These are phyloP conservation scores for Rubia yunnanensis DNA, from an alignment of 257 asterid species.

Conservation along the genomic window DNA sequence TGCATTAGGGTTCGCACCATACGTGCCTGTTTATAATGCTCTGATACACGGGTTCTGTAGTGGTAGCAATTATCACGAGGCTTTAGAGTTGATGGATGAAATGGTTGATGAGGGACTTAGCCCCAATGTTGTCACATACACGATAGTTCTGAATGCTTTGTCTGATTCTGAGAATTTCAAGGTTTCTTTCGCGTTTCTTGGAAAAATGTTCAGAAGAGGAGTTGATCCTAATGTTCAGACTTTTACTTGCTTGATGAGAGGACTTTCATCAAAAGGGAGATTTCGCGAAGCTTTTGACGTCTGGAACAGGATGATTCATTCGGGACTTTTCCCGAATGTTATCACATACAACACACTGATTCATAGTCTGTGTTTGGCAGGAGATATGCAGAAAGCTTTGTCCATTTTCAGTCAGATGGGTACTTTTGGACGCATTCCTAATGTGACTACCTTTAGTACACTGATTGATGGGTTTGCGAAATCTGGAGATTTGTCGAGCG, in stretches of 20 bases:
- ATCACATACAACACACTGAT: conserved; percentile 66
- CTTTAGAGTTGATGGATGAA: conserved; percentile 48
- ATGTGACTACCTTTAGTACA: conserved; percentile 46
- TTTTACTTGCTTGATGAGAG: conserved; percentile 73
- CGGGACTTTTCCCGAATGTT: conserved; percentile 53
- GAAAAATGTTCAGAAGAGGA: conserved; percentile 62
- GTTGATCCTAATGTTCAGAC: conserved; percentile 61
- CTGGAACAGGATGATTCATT: conserved; percentile 42
- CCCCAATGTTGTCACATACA: conserved; percentile 68
- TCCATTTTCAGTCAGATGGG: conserved; percentile 48
- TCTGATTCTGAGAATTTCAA: conserved; percentile 41
- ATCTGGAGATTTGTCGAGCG: conserved; percentile 44
- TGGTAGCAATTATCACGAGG: conserved; percentile 35
- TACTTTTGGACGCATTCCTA: conserved; percentile 40
- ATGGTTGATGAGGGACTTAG: conserved; percentile 39
- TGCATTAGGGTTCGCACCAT: conserved; percentile 31
- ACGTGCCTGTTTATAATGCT: conserved; percentile 60
- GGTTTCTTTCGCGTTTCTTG: conserved; percentile 51
- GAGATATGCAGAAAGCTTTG: conserved; percentile 42
- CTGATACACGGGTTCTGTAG: conserved; percentile 59
- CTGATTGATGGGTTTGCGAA: conserved; percentile 70
- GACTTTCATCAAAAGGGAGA: conserved; percentile 41
- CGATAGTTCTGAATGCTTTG: conserved; percentile 41
- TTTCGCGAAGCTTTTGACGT: conserved; percentile 51
- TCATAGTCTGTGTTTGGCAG: conserved; percentile 55